phyloP scores from a whole-genome alignment of 441 rosid species.

The Manihot esculenta region DNA sequence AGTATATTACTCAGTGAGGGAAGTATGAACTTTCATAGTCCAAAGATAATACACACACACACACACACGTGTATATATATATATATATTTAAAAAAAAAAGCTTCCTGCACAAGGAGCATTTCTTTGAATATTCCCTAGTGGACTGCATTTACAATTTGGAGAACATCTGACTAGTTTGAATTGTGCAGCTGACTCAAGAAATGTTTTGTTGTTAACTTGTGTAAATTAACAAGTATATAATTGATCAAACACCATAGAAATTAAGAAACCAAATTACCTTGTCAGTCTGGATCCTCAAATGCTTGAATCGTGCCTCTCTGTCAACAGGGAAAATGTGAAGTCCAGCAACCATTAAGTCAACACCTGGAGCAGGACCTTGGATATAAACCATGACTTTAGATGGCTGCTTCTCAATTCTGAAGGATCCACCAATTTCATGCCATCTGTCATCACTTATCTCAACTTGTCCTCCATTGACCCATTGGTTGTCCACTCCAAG shows the following conservation, averaged over 20 bases:
- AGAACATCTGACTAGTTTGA: not conserved
- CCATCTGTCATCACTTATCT: conserved; percentile 40
- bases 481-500: conserved; percentile 78
- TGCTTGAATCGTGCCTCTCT: conserved; percentile 57
- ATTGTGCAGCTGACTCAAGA: not conserved
- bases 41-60: no score
- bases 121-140: not conserved
- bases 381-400: conserved; percentile 68
- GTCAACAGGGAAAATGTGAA: conserved; percentile 80
- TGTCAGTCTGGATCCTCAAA: conserved; percentile 56
- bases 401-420: conserved; percentile 83
- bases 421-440: conserved; percentile 65
- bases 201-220: not conserved
- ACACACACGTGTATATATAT: no score
- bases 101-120: not conserved
- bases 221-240: no score
- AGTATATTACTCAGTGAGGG: not conserved
- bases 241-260: not conserved
- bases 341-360: conserved; percentile 74
- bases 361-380: conserved; percentile 86
- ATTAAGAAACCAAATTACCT: conserved; percentile 40
- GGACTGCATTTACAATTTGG: not conserved
- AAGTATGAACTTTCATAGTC: not conserved
- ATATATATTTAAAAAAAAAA: not conserved
- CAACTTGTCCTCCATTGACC: conserved; percentile 90